A percentile compares a stretch with the other conserved stretches of the same genome.
Evolutionary conservation across 805 yeast genomes (phyloP).

Genomic region (Groenewaldozyma tartarivorans): DNA sequence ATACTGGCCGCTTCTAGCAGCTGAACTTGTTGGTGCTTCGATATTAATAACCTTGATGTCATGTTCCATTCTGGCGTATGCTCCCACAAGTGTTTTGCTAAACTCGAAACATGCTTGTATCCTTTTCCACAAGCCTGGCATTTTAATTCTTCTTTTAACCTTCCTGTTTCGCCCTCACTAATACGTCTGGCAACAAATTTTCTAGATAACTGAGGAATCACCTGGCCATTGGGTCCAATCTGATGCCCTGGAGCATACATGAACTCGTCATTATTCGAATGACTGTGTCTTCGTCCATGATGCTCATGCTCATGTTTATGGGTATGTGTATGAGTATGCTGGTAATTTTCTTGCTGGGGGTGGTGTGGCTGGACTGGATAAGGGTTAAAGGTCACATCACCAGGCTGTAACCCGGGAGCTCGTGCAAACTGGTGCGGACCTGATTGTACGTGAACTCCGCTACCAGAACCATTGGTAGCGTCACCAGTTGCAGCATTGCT

Average conservation of each 20-base stretch:
- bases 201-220: conserved; percentile 20
- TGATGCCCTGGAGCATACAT: background rate
- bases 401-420: background rate
- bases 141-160: conserved; percentile 72
- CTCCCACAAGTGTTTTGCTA: conserved; percentile 87
- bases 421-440: no score
- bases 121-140: conserved; percentile 92
- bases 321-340: background rate
- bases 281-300: no score
- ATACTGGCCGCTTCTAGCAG: conserved; percentile 64
- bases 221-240: background rate
- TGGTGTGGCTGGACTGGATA: background rate
- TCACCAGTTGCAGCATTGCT: background rate
- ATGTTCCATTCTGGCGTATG: conserved; percentile 92
- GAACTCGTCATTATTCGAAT: background rate
- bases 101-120: conserved; percentile 77
- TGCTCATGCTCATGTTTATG: background rate
- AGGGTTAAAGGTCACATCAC: background rate
- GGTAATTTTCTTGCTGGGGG: background rate
- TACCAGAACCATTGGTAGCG: no score
- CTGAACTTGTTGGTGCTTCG: conserved; percentile 86
- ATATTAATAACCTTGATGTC: conserved; percentile 68
- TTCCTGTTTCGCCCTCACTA: conserved; percentile 78
- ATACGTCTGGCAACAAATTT: conserved; percentile 73
- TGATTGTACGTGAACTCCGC: no score